Evolutionary conservation across 2,329 filamentous ascomycete species (phyloP).

Genomic region (Ambrosiella xylebori): DNA sequence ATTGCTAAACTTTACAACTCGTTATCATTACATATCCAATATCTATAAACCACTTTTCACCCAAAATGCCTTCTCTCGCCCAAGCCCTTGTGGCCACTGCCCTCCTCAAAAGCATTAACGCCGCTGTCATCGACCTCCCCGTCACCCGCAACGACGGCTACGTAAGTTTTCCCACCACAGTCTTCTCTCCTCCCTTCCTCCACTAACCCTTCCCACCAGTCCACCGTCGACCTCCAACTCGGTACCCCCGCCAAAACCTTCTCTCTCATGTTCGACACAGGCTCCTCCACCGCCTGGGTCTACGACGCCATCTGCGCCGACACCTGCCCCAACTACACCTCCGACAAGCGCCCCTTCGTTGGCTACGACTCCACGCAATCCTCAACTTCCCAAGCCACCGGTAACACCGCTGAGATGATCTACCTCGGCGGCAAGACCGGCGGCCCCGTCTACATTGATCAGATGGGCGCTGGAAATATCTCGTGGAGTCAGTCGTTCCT

Average conservation of each 20-base stretch:
- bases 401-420: constrained; percentile 15
- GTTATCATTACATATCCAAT: background rate
- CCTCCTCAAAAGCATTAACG: constrained; percentile 3
- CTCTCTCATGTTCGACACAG: constrained; percentile 21
- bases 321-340: constrained; percentile 17
- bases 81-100: constrained; percentile 9
- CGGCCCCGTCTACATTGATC: constrained; percentile 18
- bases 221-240: constrained; percentile 15
- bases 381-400: constrained; percentile 16
- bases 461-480: constrained; percentile 14
- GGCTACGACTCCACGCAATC: constrained; percentile 19
- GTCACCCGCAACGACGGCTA: constrained; percentile 11
- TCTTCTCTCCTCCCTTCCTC: background rate
- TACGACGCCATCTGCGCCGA: constrained; percentile 17
- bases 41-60: background rate
- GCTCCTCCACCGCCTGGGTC: constrained; percentile 22
- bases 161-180: background rate
- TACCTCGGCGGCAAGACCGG: constrained; percentile 19
- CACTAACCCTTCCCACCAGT: background rate
- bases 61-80: constrained; percentile 9
- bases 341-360: constrained; percentile 12
- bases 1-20: background rate
- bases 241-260: constrained; percentile 19
- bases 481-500: constrained; percentile 20
- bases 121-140: constrained; percentile 11